Percentiles rank a stretch among this genome's conserved stretches.
Conservation (phyloP, 352 stramenopile species). For the Phytophthora megakarya region DNA sequence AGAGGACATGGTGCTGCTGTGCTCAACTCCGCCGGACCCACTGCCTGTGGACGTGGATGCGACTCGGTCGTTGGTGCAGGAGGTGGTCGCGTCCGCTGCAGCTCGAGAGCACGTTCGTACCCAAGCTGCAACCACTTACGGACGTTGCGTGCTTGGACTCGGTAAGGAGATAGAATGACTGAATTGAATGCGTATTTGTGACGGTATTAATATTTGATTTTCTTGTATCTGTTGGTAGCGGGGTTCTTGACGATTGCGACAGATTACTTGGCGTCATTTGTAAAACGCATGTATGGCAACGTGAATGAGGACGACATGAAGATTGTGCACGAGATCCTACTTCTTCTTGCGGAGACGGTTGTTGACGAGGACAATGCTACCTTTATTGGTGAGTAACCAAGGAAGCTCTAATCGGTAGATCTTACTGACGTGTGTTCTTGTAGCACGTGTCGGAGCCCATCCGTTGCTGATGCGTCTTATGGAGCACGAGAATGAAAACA, state of each 20-base stretch:
- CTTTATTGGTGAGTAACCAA: constrained; percentile 71
- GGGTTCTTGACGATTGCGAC: constrained; percentile 66
- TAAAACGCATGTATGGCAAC: constrained; percentile 28
- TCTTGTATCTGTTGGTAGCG: constrained; percentile 37
- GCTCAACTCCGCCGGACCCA: constrained; percentile 29
- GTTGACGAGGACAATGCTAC: constrained; percentile 84
- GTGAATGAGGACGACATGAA: constrained; percentile 35
- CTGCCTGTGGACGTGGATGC: constrained; percentile 40
- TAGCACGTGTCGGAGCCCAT: constrained; percentile 72
- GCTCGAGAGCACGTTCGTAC: constrained; percentile 34
- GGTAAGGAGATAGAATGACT: constrained; percentile 33
- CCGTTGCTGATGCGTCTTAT: constrained; percentile 73
- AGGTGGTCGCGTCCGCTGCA: constrained; percentile 29
- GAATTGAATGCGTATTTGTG: background rate
- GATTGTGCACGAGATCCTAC: constrained; percentile 44
- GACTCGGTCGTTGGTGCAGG: constrained; percentile 31
- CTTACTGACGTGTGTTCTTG: constrained; percentile 3
- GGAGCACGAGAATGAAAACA: constrained; percentile 76
- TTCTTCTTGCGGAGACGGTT: constrained; percentile 55
- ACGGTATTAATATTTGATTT: background rate
- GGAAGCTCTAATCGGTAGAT: too few species aligned
- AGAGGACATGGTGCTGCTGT: constrained; percentile 43
- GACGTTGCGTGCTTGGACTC: constrained; percentile 76
- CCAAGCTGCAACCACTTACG: constrained; percentile 50
- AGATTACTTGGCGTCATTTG: constrained; percentile 54